phyloP scores from a whole-genome alignment of 345 rosid genomes.

The Rhizophora apiculata region DNA sequence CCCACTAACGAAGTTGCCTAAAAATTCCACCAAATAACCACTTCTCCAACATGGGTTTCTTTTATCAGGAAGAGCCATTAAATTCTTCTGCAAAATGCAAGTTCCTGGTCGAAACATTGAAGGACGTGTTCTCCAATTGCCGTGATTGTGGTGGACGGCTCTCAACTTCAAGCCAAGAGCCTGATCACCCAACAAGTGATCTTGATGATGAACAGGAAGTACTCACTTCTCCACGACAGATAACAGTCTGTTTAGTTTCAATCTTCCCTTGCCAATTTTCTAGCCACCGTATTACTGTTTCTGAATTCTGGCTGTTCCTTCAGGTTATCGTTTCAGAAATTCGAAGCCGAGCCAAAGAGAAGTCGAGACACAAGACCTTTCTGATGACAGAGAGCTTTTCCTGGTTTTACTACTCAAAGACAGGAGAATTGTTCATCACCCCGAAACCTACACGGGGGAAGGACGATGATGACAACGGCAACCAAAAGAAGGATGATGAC shows the following conservation, averaged over 20 bases:
- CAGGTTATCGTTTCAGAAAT: conserved; percentile 72
- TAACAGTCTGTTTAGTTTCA: neutral
- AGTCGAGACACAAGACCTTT: conserved; percentile 54
- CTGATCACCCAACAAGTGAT: conserved; percentile 35
- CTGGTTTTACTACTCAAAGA: conserved; percentile 41
- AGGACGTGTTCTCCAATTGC: conserved; percentile 57
- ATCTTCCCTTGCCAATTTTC: neutral
- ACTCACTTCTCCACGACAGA: neutral
- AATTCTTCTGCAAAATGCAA: conserved; percentile 42
- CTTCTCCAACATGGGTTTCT: conserved; percentile 45
- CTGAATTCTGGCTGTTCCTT: neutral
- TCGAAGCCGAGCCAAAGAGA: conserved; percentile 72
- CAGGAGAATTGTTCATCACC: conserved; percentile 23
- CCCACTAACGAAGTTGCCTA: conserved; percentile 7
- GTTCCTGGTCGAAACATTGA: conserved; percentile 41
- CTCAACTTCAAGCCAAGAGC: conserved; percentile 37
- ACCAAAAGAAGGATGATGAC: conserved; percentile 25
- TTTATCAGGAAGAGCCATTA: conserved; percentile 47
- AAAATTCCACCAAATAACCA: no score
- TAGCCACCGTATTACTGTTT: neutral
- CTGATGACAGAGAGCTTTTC: conserved; percentile 39
- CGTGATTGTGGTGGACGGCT: conserved; percentile 29
- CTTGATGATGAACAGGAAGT: conserved; percentile 54
- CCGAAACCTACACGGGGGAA: neutral
- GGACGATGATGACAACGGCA: neutral